A percentile compares a stretch with the other conserved stretches of the same genome.
These are phyloP conservation scores for Pythium apleroticum DNA, from an alignment of 352 stramenopile genomes.

Conservation along the genomic window DNA sequence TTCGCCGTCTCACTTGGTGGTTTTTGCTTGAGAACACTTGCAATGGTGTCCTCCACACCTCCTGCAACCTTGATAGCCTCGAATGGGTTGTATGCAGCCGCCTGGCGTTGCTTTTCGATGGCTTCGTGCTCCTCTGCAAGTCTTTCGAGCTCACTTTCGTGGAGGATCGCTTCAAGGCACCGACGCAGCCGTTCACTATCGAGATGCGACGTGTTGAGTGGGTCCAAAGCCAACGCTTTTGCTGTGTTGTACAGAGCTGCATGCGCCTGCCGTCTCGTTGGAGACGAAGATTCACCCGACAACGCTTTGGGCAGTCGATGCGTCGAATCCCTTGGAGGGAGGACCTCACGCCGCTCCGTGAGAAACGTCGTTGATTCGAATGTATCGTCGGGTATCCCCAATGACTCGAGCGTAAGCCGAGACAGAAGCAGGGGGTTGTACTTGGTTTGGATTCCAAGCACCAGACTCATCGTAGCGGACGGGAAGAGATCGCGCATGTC, in stretches of 20 bases:
- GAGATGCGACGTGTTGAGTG: background rate
- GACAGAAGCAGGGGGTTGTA: slow-evolving; percentile 52
- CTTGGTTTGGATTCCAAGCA: slow-evolving; percentile 34
- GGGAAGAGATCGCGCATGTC: slow-evolving; percentile 46
- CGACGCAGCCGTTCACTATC: slow-evolving; percentile 10
- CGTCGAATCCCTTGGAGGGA: background rate
- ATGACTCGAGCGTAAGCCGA: slow-evolving; percentile 19
- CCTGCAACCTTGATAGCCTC: slow-evolving; percentile 48
- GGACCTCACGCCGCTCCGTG: slow-evolving; percentile 33
- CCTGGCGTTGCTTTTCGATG: slow-evolving; percentile 24
- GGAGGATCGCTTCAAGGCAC: slow-evolving; percentile 41
- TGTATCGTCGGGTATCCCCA: slow-evolving; percentile 18
- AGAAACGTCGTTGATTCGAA: slow-evolving; percentile 52
- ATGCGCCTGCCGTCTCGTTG: slow-evolving; percentile 12
- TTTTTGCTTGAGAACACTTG: slow-evolving; percentile 32
- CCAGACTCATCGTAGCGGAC: slow-evolving; percentile 33
- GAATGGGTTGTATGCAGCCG: slow-evolving; percentile 53
- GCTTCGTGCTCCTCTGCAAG: slow-evolving; percentile 18
- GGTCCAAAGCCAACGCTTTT: background rate
- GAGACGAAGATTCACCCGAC: background rate
- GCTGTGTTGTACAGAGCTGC: slow-evolving; percentile 12
- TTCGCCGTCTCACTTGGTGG: slow-evolving; percentile 20
- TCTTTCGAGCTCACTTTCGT: slow-evolving; percentile 40
- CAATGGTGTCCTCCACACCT: slow-evolving; percentile 51
- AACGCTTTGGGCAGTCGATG: background rate